Evolutionary conservation across 345 rosid species (phyloP).

Genomic region (Orychophragmus violaceus): DNA sequence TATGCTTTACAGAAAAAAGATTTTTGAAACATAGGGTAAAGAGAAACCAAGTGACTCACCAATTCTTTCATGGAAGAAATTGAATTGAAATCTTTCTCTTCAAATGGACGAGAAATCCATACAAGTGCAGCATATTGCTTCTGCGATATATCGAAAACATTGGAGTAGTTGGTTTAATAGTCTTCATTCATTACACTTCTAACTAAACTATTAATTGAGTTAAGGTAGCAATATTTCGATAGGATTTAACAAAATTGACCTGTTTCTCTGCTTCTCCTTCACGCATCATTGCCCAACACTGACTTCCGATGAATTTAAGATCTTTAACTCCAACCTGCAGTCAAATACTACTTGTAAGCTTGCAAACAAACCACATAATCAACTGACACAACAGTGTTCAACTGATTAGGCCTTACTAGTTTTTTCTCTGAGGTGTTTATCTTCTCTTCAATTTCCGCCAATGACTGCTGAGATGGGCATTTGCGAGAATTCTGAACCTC

Average conservation of each 20-base stretch:
- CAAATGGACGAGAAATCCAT: slow-evolving; percentile 89
- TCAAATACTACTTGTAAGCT: slow-evolving; percentile 11
- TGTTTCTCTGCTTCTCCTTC: slow-evolving; percentile 99
- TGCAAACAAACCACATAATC: background rate
- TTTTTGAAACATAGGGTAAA: background rate
- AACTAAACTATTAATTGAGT: background rate
- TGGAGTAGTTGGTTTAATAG: background rate
- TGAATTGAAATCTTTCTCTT: slow-evolving; percentile 50
- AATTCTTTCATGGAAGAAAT: slow-evolving; percentile 56
- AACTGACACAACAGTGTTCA: background rate
- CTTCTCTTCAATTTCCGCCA: slow-evolving; percentile 59
- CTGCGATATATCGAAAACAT: slow-evolving; percentile 35
- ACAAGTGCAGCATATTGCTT: slow-evolving; percentile 92
- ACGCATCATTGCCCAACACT: slow-evolving; percentile 85
- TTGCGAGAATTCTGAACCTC: slow-evolving; percentile 85
- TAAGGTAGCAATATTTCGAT: background rate
- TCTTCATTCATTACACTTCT: background rate
- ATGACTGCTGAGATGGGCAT: slow-evolving; percentile 51
- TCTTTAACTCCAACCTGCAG: slow-evolving; percentile 69
- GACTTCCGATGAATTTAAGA: slow-evolving; percentile 56
- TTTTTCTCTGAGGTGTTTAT: slow-evolving; percentile 55
- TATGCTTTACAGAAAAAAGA: background rate
- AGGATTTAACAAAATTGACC: slow-evolving; percentile 31
- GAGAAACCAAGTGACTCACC: slow-evolving; percentile 37
- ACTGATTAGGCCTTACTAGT: slow-evolving; percentile 44